Conservation (phyloP, 1,139 yeast species). For the Pichia sp. region DNA sequence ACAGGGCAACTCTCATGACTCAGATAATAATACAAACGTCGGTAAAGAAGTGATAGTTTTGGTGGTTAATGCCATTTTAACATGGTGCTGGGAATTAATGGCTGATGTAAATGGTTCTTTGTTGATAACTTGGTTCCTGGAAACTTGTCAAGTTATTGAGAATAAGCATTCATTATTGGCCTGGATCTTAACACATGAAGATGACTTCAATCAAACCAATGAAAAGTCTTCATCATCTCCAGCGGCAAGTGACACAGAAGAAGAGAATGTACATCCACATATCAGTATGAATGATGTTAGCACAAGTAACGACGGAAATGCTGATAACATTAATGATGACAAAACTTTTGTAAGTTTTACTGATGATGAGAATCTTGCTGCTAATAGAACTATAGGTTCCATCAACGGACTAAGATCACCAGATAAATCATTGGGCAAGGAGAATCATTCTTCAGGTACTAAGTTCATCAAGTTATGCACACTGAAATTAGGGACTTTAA, state of each 20-base stretch:
- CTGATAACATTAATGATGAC: neutral
- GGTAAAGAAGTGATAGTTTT: constrained; percentile 66
- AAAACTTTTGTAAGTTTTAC: neutral
- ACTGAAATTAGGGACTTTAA: constrained; percentile 82
- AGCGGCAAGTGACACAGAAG: too few species aligned
- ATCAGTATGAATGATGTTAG: too few species aligned
- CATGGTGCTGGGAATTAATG: constrained; percentile 75
- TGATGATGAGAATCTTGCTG: neutral
- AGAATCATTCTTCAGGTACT: constrained; percentile 2
- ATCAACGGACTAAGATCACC: neutral
- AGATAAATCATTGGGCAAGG: neutral
- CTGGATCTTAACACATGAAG: constrained; percentile 19
- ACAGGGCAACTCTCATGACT: constrained; percentile 55
- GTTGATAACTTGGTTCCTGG: constrained; percentile 89
- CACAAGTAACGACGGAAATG: neutral
- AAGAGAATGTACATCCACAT: too few species aligned
- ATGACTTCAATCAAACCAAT: constrained; percentile 5
- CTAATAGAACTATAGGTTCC: neutral
- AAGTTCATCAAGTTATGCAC: constrained; percentile 44
- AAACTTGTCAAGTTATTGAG: constrained; percentile 58
- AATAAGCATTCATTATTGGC: constrained; percentile 55
- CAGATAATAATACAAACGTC: constrained; percentile 45
- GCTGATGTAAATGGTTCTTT: constrained; percentile 85
- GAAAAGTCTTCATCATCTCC: neutral
- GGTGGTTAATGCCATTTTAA: constrained; percentile 75